phyloP scores from a whole-genome alignment of 768 basidiomycete species.

The Xerocomellus amylosporus region DNA sequence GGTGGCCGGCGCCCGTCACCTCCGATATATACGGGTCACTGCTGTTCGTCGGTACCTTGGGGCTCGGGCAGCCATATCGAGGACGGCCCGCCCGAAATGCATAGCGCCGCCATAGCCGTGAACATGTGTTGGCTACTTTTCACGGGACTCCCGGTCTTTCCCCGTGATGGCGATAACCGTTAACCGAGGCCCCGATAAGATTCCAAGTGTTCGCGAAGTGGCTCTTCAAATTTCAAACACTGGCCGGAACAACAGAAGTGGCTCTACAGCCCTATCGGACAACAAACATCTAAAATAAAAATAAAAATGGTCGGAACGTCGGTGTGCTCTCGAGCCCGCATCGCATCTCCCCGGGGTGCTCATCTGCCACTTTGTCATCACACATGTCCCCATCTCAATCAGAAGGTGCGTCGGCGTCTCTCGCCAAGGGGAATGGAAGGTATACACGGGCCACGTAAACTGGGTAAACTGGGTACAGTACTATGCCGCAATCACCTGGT shows the following conservation, averaged over 20 bases:
- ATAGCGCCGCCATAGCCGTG: too few relatives aligned
- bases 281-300: too few relatives aligned
- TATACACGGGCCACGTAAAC: neutral
- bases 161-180: too few relatives aligned
- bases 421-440: neutral
- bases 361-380: neutral
- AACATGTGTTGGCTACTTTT: neutral
- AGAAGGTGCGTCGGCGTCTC: too few relatives aligned
- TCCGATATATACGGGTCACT: neutral
- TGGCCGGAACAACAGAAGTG: neutral
- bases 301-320: too few relatives aligned
- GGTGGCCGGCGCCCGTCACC: neutral
- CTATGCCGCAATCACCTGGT: conserved; percentile 2
- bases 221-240: neutral
- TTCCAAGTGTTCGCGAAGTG: neutral
- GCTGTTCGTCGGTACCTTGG: neutral
- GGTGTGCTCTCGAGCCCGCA: neutral
- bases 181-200: neutral
- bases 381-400: neutral
- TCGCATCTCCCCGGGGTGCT: conserved; percentile 2
- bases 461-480: neutral
- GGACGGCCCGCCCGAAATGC: too few relatives aligned
- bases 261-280: too few relatives aligned
- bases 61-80: neutral
- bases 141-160: neutral